These are phyloP conservation scores for Chytridiales sp. DNA, from an alignment of 371 early-diverging fungal genomes.

Conservation along the genomic window DNA sequence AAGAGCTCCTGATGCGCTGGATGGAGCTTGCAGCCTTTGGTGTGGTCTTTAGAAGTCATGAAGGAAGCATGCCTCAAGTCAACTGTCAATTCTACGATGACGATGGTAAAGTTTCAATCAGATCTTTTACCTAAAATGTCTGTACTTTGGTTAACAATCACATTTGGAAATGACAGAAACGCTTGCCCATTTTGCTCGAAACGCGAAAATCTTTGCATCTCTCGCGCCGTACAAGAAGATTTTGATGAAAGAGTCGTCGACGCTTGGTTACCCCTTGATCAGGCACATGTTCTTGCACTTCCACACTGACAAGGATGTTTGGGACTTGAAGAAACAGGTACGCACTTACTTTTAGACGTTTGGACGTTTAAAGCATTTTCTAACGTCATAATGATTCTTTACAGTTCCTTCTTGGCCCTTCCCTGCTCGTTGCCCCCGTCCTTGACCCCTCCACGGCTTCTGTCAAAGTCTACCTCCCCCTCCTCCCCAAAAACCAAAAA, in stretches of 20 bases:
- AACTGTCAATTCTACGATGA: slow-evolving; percentile 56
- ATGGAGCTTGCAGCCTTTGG: slow-evolving; percentile 56
- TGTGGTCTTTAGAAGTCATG: slow-evolving; percentile 49
- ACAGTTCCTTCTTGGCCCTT: slow-evolving; percentile 12
- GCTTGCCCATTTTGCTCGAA: slow-evolving; percentile 39
- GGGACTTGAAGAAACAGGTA: background rate
- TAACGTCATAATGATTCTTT: too few species aligned
- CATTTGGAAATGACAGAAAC: background rate
- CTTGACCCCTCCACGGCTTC: background rate
- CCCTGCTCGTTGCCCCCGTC: slow-evolving; percentile 13
- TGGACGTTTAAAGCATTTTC: background rate
- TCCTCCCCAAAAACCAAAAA: slow-evolving; percentile 3
- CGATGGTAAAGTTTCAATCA: slow-evolving; percentile 40
- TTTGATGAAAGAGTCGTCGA: slow-evolving; percentile 48
- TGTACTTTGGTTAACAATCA: background rate
- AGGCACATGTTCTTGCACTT: slow-evolving; percentile 55
- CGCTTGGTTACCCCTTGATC: slow-evolving; percentile 53
- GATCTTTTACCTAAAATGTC: background rate
- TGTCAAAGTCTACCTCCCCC: slow-evolving; percentile 11
- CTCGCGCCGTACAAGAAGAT: slow-evolving; percentile 36
- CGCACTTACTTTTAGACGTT: background rate
- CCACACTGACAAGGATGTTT: slow-evolving; percentile 15
- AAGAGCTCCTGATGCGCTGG: slow-evolving; percentile 53
- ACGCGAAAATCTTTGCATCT: slow-evolving; percentile 40
- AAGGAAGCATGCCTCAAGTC: slow-evolving; percentile 48